These are phyloP conservation scores for Erysimum cheiranthoides DNA, from an alignment of 345 rosid genomes.

Conservation along the genomic window DNA sequence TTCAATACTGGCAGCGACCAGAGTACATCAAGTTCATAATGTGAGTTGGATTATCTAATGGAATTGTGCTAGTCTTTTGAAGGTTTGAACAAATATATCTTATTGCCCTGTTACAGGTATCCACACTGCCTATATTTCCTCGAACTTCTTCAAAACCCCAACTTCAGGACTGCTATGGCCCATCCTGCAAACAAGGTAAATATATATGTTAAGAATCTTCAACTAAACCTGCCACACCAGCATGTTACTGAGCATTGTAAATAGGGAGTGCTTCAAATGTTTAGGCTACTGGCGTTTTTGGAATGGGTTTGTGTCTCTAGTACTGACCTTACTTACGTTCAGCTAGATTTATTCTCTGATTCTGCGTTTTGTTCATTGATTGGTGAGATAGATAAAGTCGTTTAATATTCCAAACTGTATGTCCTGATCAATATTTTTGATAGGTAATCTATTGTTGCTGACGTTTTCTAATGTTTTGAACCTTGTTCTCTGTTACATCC, in stretches of 20 bases:
- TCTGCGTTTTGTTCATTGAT: background rate
- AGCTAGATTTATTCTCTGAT: slow-evolving; percentile 32
- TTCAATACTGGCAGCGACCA: slow-evolving; percentile 94
- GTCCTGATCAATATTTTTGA: background rate
- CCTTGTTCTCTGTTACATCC: slow-evolving; percentile 4
- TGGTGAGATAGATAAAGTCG: slow-evolving; percentile 5
- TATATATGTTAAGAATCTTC: background rate
- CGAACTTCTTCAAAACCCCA: slow-evolving; percentile 94
- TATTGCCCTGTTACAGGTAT: slow-evolving; percentile 64
- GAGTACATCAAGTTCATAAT: slow-evolving; percentile 90
- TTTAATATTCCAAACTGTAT: background rate
- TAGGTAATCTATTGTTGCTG: slow-evolving; percentile 14
- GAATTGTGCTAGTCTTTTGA: background rate
- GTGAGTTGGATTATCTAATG: slow-evolving; percentile 55
- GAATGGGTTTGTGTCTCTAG: slow-evolving; percentile 8
- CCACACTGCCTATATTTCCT: slow-evolving; percentile 95
- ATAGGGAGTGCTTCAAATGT: slow-evolving; percentile 5
- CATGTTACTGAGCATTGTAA: background rate
- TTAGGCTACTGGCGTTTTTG: slow-evolving; percentile 22
- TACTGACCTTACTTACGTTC: background rate
- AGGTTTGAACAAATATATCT: background rate
- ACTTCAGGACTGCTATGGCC: slow-evolving; percentile 94
- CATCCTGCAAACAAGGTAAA: slow-evolving; percentile 95
- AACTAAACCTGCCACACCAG: slow-evolving; percentile 8
- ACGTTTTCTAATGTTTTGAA: slow-evolving; percentile 20